phyloP scores from a whole-genome alignment of 1,284 basidiomycete species.

The Trichosporon asahii region DNA sequence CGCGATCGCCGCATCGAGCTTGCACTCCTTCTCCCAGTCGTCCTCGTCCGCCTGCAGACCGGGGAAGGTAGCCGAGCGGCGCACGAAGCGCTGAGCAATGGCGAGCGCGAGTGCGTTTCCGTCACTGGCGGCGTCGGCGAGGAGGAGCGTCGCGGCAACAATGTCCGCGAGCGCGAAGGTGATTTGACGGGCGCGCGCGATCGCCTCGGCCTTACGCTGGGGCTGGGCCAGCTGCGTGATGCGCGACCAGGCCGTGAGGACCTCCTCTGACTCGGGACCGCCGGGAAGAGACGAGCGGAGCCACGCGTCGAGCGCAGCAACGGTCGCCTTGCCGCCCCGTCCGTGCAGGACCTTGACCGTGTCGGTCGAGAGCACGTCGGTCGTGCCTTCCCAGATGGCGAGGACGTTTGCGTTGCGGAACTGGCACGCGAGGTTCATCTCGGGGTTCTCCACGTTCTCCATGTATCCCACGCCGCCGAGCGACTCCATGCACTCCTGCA shows the following conservation, averaged over 20 bases:
- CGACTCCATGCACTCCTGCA: slow-evolving; percentile 80
- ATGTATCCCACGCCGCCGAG: slow-evolving; percentile 64
- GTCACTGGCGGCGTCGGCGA: slow-evolving; percentile 22
- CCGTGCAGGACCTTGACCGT: slow-evolving; percentile 26
- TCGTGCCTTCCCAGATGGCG: slow-evolving; percentile 77
- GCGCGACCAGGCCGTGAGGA: slow-evolving; percentile 6
- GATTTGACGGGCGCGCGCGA: slow-evolving; percentile 18
- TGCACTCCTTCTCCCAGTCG: slow-evolving; percentile 14
- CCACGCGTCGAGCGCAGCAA: slow-evolving; percentile 14
- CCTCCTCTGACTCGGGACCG: background rate
- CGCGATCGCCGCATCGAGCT: slow-evolving; percentile 21
- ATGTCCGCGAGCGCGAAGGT: slow-evolving; percentile 19
- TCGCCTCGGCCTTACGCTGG: slow-evolving; percentile 12
- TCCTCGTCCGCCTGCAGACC: slow-evolving; percentile 5
- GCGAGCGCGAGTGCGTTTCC: slow-evolving; percentile 17
- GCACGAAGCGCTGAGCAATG: slow-evolving; percentile 18
- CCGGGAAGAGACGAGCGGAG: slow-evolving; percentile 7
- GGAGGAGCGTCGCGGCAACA: slow-evolving; percentile 16
- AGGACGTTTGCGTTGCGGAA: slow-evolving; percentile 68
- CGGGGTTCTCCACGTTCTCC: slow-evolving; percentile 67
- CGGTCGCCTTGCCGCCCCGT: background rate
- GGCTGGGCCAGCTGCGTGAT: background rate
- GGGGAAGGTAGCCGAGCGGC: background rate
- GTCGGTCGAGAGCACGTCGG: slow-evolving; percentile 23
- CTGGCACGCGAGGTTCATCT: slow-evolving; percentile 40